Evolutionary conservation across 208 protist genomes (phyloP), one percentile per base, ranked within the genome.

Genomic region (Lotmaria passim): DNA sequence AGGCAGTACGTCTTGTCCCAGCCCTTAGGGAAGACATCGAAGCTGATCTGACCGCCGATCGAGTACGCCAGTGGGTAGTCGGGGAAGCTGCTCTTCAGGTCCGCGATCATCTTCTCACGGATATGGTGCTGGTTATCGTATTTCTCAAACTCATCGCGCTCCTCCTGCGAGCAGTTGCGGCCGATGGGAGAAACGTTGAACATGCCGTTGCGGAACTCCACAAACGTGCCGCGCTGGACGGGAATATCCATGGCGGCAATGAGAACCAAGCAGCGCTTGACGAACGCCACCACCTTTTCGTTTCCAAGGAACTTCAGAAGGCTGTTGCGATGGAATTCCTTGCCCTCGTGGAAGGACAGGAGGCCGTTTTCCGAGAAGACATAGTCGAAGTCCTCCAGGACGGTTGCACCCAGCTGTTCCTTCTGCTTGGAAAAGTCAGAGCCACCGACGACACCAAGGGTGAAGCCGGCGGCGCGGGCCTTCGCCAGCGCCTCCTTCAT

Each of bases 1-100:
- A 99, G 84, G 85, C 98, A 99, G 82, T 99, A 99, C 3, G 98
- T 99, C 86, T 99, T 99, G 79, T 99, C 98, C 99, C 99, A 99
- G 17, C 98, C 98, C 47, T 73, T 81, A 28, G 99, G 99, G 82
- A 99, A 99, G 10, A 99, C 98, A 75, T 99, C 99, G 75, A 99
- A 99, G 74, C 90, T 98, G 81, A 99, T 99, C 85, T 99, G 96
- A 17, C 98, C 98, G 19, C 99, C 99, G 73, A 99, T 98, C 14
- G 98, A 99, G 83, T 97, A 99, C 50, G 89, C 91, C 17, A 99
- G 73, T 8, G 82, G 89, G 68, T 94, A 96, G 64, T 97, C 89
- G 3, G 91, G 85, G 69, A 96, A 94, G 44, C 73, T 62, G 1
- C 43, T 52, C 73, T 95, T 78, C 21, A 99, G 81, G 12, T 91